Base-by-base conservation (phyloP, 2,329 filamentous ascomycete species). In the Fonsecaea monophora region DNA sequence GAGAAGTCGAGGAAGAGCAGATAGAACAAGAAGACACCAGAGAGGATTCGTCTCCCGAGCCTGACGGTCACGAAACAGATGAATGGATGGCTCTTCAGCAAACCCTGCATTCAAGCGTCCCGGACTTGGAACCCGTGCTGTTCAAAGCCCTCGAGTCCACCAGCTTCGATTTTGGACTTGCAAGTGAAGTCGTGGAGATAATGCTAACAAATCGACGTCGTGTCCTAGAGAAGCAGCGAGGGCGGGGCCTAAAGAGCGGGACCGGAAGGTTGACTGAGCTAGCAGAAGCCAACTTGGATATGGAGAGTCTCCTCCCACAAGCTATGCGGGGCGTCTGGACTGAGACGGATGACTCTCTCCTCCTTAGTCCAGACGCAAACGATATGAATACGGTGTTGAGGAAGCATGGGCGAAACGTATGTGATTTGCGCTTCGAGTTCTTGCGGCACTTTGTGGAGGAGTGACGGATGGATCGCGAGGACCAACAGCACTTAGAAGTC, bases 241-340 rank as follows among this genome's bases (percentile, higher is more conserved):
- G 76, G 32, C 70, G 75, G 57, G 71, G 74, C 3, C 74, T 77
- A 63, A 68, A 78, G 5, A 71, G 80, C 45, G 45, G 45, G 18
- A 21, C 25, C 9, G 45, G 45, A 25, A 50, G 7, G 45, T 50
- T 21, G 10, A 3, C 45, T 25, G 18, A 10, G 9, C 18, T 25
- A 21, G 18, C 45, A 50, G 45, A 50, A 25, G 25, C 38, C 34
- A 32, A n/a, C 25, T 37, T 60, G n/a, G 57, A 60, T 2, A 70
- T 82, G 9, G 71, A 74, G 15, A 68, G 71, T 58, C 68, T 80
- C 21, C 67, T 83, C 21, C 82, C 82, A 0, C 61, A 73, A 12
- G 67, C 81, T 60, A 76, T 80, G 62, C 76, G 68, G 15, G 82
- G 82, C 4, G 78, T 83, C 18, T 84, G 82, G 82, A 83, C 82